These are phyloP conservation scores for Volvox reticuliferus DNA, from an alignment of 139 green algal species.

Conservation along the genomic window DNA sequence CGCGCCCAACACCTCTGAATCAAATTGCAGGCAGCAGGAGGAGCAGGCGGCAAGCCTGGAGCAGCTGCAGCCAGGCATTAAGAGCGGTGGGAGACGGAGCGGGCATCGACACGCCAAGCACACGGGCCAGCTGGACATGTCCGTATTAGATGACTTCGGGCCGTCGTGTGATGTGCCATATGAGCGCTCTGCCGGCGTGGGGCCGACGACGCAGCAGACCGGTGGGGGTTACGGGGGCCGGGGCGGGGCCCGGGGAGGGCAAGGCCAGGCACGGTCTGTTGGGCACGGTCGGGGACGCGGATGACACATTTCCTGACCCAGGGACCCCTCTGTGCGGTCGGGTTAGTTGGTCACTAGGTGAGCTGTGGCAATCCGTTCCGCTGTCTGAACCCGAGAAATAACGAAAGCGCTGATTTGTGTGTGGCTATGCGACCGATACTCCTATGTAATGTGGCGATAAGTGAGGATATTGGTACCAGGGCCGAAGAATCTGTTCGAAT, in stretches of 20 bases:
- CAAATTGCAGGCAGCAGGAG: conserved; percentile 30
- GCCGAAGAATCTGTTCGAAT: too few species aligned
- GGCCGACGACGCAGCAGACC: neutral
- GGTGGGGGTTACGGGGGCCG: neutral
- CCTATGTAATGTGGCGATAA: too few species aligned
- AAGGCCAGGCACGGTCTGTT: too few species aligned
- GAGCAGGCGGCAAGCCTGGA: neutral
- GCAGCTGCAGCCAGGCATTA: neutral
- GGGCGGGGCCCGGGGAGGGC: neutral
- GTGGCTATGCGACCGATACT: too few species aligned
- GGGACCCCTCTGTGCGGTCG: too few species aligned
- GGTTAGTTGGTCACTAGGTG: too few species aligned
- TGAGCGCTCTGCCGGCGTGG: neutral
- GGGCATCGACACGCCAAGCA: neutral
- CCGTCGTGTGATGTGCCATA: conserved; percentile 1
- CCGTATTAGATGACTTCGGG: conserved; percentile 12
- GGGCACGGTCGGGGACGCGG: conserved; percentile 12
- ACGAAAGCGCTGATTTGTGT: too few species aligned
- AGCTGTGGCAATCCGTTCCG: too few species aligned
- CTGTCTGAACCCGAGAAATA: too few species aligned
- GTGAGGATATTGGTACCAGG: too few species aligned
- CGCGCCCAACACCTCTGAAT: too few species aligned
- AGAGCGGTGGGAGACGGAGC: neutral
- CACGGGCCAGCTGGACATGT: conserved; percentile 41
- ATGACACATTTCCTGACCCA: neutral